Evolutionary conservation across 2,329 filamentous ascomycete genomes (phyloP), one percentile per base, ranked within the genome.

Genomic region (Calonectria naviculata): DNA sequence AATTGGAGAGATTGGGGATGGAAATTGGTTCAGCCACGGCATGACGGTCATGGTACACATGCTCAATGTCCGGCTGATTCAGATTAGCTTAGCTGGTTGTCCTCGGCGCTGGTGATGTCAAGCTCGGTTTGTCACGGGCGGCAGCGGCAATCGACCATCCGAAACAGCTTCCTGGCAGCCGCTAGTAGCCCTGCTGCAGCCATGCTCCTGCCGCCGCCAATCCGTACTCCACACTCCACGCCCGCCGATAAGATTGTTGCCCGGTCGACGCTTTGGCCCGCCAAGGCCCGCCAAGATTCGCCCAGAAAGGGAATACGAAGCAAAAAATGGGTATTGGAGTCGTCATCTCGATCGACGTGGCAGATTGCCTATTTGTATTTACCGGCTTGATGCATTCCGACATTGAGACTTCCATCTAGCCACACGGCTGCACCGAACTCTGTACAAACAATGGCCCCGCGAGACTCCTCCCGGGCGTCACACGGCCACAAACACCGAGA

Each of bases 171-270:
- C n/a, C n/a, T n/a, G n/a, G n/a, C n/a, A n/a, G n/a, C n/a, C n/a
- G n/a, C n/a, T n/a, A n/a, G n/a, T n/a, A n/a, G n/a, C n/a, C n/a
- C n/a, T n/a, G n/a, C n/a, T n/a, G n/a, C n/a, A n/a, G n/a, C n/a
- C n/a, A n/a, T n/a, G n/a, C n/a, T n/a, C n/a, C n/a, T n/a, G n/a
- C n/a, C n/a, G n/a, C n/a, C n/a, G n/a, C n/a, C 67, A 67, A 69
- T 68, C 67, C 31, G 31, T 34, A 70, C 65, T 61, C 47, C 73
- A 65, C 31, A 46, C 70, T 72, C 70, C 26, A 29, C 38, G 26
- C 28, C 31, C 31, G 10, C 24, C 63, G 80, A 81, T 80, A 75
- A 80, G 83, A 84, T 83, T 76, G 84, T 86, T 86, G 83, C 81
- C 81, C 73, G 62, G 84, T 74, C 84, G 84, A 86, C 85, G 73